Evolutionary conservation across 768 basidiomycete species (phyloP).

Genomic region (Pluteus cervinus): DNA sequence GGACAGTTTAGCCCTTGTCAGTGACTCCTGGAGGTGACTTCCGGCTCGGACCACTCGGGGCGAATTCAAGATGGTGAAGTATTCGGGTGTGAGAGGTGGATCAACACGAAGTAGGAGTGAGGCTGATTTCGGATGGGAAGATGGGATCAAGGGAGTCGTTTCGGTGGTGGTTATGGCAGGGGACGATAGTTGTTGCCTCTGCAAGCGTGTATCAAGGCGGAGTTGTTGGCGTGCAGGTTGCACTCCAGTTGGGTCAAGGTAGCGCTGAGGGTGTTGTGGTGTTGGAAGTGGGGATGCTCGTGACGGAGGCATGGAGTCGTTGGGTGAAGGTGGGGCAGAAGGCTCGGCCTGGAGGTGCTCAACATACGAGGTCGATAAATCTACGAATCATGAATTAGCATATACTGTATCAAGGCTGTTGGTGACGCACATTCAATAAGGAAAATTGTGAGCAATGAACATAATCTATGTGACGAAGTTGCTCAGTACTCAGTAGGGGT

Average conservation of each 20-base stretch:
- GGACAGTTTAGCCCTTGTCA: too few relatives aligned
- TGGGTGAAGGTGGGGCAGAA: slow-evolving; percentile 41
- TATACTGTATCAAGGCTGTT: slow-evolving; percentile 1
- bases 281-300: slow-evolving; percentile 8
- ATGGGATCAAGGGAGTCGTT: too few relatives aligned
- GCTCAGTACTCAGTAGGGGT: background rate
- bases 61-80: too few relatives aligned
- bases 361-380: slow-evolving; percentile 70
- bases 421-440: slow-evolving; percentile 66
- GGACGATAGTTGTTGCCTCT: too few relatives aligned
- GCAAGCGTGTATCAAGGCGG: too few relatives aligned
- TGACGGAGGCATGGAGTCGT: slow-evolving; percentile 16
- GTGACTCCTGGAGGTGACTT: too few relatives aligned
- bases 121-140: too few relatives aligned
- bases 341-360: slow-evolving; percentile 60
- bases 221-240: too few relatives aligned
- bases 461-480: slow-evolving; percentile 34
- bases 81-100: too few relatives aligned
- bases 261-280: slow-evolving; percentile 10
- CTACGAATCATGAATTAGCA: slow-evolving; percentile 28
- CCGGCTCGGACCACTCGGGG: too few relatives aligned
- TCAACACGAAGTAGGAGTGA: too few relatives aligned
- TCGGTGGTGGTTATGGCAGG: too few relatives aligned
- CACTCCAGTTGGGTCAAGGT: slow-evolving; percentile 6
- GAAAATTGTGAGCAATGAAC: slow-evolving; percentile 66